These are phyloP conservation scores for Blastobotrys proliferans DNA, from an alignment of 1,139 yeast genomes.

Conservation along the genomic window DNA sequence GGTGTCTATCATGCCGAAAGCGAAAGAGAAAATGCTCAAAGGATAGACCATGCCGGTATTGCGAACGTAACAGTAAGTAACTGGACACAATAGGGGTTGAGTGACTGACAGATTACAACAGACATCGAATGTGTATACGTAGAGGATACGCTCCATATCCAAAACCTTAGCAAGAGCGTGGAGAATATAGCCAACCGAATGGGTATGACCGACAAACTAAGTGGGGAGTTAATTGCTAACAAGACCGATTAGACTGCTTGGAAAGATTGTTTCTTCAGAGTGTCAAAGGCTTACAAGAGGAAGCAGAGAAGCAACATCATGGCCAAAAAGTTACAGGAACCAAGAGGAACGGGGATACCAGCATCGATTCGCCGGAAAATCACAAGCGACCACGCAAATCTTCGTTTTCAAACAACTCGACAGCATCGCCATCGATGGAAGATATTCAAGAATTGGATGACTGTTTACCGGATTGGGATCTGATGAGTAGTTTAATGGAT, in stretches of 20 bases:
- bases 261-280: background rate
- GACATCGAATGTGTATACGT: constrained; percentile 3
- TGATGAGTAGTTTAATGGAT: constrained; percentile 6
- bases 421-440: background rate
- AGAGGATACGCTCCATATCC: background rate
- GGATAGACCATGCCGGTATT: constrained; percentile 8
- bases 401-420: background rate
- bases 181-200: constrained; percentile 3
- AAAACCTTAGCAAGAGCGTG: constrained; percentile 1
- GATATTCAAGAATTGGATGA: constrained; percentile 1
- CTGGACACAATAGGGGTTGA: background rate
- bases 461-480: constrained; percentile 6
- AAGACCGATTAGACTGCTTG: no score
- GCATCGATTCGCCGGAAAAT: no score
- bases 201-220: no score
- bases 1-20: constrained; percentile 10
- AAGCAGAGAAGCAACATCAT: background rate
- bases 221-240: no score
- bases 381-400: background rate
- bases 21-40: constrained; percentile 11
- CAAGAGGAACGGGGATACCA: no score
- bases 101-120: background rate
- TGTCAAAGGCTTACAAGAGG: background rate
- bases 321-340: no score
- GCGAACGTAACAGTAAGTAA: constrained; percentile 7